Evolutionary conservation across 2,329 filamentous ascomycete genomes (phyloP).

Genomic region (Aureobasidium mangrovei): DNA sequence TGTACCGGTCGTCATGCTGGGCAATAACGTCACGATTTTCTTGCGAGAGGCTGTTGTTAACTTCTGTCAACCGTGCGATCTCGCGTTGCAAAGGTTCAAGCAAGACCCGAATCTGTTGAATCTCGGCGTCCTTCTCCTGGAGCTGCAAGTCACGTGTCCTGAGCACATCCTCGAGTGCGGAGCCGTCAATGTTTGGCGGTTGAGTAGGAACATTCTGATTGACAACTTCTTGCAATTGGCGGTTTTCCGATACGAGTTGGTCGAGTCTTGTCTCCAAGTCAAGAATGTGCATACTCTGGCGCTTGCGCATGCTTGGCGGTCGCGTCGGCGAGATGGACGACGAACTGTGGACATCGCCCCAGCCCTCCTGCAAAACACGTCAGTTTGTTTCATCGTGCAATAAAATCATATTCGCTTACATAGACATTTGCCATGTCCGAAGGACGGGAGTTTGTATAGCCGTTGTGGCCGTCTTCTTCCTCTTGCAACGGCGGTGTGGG

Average conservation of each 20-base stretch:
- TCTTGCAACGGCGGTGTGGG: constrained; percentile 48
- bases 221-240: constrained; percentile 59
- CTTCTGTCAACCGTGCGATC: constrained; percentile 67
- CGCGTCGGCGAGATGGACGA: constrained; percentile 78
- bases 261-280: constrained; percentile 83
- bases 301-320: constrained; percentile 90
- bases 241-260: constrained; percentile 77
- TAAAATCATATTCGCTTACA: constrained; percentile 51
- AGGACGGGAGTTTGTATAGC: constrained; percentile 63
- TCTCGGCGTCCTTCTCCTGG: constrained; percentile 76
- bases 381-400: constrained; percentile 15
- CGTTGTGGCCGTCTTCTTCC: constrained; percentile 56
- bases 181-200: constrained; percentile 43
- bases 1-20: constrained; percentile 65
- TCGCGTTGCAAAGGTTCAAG: constrained; percentile 76
- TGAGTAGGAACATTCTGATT: constrained; percentile 35
- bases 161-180: constrained; percentile 42
- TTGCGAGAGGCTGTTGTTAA: constrained; percentile 70
- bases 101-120: constrained; percentile 69
- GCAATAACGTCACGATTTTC: constrained; percentile 69
- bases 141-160: constrained; percentile 61
- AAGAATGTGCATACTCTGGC: constrained; percentile 90
- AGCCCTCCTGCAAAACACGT: constrained; percentile 63
- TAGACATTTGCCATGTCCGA: constrained; percentile 89
- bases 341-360: constrained; percentile 81